Evolutionary conservation across 805 yeast species (phyloP).

Genomic region (Saturnispora serradocipensis): DNA sequence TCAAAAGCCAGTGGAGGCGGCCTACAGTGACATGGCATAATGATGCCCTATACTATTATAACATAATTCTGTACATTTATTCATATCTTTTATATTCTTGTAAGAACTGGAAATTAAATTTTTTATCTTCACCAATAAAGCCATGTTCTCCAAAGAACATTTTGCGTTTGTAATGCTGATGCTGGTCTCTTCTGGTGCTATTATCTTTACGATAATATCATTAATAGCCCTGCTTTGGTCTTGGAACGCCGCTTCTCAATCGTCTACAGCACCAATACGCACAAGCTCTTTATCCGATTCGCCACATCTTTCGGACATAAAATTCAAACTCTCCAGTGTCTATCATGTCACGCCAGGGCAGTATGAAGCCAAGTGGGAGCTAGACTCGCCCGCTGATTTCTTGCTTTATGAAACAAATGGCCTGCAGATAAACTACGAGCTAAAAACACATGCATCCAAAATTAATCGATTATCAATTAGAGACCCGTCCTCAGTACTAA

Average conservation of each 20-base stretch:
- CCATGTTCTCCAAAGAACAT: no score
- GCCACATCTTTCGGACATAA: background rate
- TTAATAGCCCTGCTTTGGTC: background rate
- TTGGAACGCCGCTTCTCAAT: background rate
- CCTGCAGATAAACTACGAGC: slow-evolving; percentile 10
- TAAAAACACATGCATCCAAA: slow-evolving; percentile 13
- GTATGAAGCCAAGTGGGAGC: background rate
- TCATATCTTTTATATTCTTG: background rate
- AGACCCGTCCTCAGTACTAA: slow-evolving; percentile 55
- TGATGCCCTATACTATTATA: background rate
- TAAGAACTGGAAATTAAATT: background rate
- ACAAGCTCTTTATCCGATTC: background rate
- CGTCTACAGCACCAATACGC: background rate
- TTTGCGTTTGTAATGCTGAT: background rate
- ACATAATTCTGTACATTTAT: background rate
- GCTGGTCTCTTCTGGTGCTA: background rate
- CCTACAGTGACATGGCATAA: slow-evolving; percentile 64
- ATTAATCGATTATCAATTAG: slow-evolving; percentile 35
- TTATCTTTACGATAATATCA: background rate
- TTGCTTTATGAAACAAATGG: background rate
- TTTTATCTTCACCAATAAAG: background rate
- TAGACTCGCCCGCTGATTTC: background rate
- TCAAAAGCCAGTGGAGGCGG: slow-evolving; percentile 94
- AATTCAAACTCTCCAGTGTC: slow-evolving; percentile 6
- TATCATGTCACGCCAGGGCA: slow-evolving; percentile 1